Evolutionary conservation across 2,329 filamentous ascomycete genomes (phyloP).

Genomic region (Apiospora marii): DNA sequence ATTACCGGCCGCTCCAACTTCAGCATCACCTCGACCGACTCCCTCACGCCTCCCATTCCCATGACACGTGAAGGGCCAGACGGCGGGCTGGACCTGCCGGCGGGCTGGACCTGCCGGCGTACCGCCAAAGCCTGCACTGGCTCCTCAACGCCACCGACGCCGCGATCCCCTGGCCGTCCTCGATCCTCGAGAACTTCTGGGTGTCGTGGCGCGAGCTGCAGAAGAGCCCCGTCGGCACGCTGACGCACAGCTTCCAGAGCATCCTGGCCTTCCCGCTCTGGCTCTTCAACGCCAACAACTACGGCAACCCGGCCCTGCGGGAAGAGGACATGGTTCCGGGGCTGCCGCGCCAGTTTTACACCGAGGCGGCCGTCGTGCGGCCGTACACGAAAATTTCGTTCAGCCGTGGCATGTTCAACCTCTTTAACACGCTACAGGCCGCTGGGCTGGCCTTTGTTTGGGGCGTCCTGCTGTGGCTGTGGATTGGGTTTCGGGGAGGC

Average conservation of each 20-base stretch:
- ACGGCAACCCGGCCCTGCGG: slow-evolving; percentile 30
- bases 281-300: slow-evolving; percentile 39
- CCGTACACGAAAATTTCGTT: too few relatives aligned
- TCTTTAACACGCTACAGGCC: too few relatives aligned
- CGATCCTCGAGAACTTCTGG: slow-evolving; percentile 33
- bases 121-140: slow-evolving; percentile 29
- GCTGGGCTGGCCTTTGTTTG: too few relatives aligned
- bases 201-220: slow-evolving; percentile 20
- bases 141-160: slow-evolving; percentile 33
- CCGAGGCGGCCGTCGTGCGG: slow-evolving; percentile 30
- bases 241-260: slow-evolving; percentile 35
- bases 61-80: not conserved
- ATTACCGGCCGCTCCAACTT: too few relatives aligned
- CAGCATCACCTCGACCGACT: not conserved
- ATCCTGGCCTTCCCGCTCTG: slow-evolving; percentile 36
- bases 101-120: slow-evolving; percentile 21
- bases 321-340: slow-evolving; percentile 25
- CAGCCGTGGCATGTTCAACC: too few relatives aligned
- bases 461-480: too few relatives aligned
- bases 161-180: slow-evolving; percentile 31
- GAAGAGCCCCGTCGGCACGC: slow-evolving; percentile 26
- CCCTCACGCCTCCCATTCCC: not conserved
- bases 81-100: not conserved
- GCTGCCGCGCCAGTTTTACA: slow-evolving; percentile 34
- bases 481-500: too few relatives aligned